Evolutionary conservation across 805 yeast species (phyloP).

Genomic region (Yarrowia bubula): DNA sequence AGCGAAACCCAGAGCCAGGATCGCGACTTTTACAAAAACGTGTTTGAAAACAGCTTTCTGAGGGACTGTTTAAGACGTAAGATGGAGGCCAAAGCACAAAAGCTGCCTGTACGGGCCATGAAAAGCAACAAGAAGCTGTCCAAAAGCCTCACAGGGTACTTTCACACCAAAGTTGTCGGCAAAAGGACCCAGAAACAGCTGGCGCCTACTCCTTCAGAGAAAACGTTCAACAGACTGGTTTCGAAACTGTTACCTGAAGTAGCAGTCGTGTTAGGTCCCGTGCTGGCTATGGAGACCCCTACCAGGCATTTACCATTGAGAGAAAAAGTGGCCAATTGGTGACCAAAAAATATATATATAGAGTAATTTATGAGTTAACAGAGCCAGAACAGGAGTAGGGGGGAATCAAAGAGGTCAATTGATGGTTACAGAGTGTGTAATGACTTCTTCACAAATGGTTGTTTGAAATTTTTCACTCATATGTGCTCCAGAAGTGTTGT

Average conservation of each 20-base stretch:
- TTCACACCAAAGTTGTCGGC: not conserved
- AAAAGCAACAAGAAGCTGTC: not conserved
- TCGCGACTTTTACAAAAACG: not conserved
- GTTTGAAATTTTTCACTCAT: too few species aligned
- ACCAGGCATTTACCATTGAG: not conserved
- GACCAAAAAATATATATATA: too few species aligned
- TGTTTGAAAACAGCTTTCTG: not conserved
- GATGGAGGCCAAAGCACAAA: not conserved
- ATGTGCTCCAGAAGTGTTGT: too few species aligned
- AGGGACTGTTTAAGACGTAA: not conserved
- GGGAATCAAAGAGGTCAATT: too few species aligned
- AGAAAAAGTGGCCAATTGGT: not conserved
- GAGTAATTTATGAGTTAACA: too few species aligned
- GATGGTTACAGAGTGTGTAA: too few species aligned
- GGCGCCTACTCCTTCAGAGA: not conserved
- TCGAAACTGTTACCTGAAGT: not conserved
- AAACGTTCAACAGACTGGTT: not conserved
- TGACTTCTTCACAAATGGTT: too few species aligned
- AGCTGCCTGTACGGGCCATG: not conserved
- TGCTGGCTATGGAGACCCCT: not conserved
- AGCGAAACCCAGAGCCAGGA: not conserved
- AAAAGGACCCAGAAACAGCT: not conserved
- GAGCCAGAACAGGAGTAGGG: too few species aligned
- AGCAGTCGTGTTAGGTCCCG: not conserved
- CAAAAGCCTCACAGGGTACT: not conserved